phyloP scores from a whole-genome alignment of 225 moss, liverwort and hornwort genomes.

The Straminergon stramineum region DNA sequence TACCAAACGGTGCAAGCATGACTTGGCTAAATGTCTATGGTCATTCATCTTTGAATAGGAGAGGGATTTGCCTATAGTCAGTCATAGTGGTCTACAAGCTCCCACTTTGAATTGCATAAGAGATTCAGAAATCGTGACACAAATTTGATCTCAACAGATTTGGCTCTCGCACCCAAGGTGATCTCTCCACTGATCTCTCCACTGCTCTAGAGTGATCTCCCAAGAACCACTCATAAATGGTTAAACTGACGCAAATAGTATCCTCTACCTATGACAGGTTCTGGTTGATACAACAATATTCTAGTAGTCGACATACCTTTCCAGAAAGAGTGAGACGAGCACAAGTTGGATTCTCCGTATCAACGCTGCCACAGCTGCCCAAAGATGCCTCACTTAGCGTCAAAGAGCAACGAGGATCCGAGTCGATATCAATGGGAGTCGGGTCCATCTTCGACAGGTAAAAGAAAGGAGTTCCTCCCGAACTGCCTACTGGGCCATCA shows the following conservation, averaged over 20 bases:
- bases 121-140: not conserved
- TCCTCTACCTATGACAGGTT: not conserved
- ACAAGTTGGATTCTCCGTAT: slow-evolving; percentile 89
- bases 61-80: not conserved
- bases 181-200: not conserved
- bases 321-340: slow-evolving; percentile 90
- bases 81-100: not conserved
- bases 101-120: not conserved
- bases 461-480: slow-evolving; percentile 76
- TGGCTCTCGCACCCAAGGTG: not conserved
- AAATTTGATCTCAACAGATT: not conserved
- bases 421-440: slow-evolving; percentile 74
- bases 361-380: slow-evolving; percentile 59
- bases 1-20: not conserved
- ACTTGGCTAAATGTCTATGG: not conserved
- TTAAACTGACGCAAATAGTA: not conserved
- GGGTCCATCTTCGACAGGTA: slow-evolving; percentile 82
- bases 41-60: not conserved
- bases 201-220: not conserved
- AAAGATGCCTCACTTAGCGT: slow-evolving; percentile 73
- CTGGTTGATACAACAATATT: not conserved
- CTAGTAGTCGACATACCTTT: slow-evolving; percentile 30
- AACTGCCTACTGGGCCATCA: slow-evolving; percentile 65
- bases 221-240: not conserved
- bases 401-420: slow-evolving; percentile 79